phyloP scores from a whole-genome alignment of 164 flowering plant species.

The Amborella trichopoda region DNA sequence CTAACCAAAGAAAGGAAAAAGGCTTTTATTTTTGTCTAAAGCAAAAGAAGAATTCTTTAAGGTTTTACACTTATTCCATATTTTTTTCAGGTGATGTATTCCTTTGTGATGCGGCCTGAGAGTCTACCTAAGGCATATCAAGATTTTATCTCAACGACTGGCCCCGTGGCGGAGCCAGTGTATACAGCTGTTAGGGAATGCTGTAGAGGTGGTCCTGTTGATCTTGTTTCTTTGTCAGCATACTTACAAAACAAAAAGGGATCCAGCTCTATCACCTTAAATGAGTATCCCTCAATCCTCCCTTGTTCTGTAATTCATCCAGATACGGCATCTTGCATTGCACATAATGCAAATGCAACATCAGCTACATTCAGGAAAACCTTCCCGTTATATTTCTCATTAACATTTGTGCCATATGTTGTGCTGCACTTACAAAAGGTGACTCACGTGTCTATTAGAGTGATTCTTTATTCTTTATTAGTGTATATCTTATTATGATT shows the following conservation, averaged over 20 bases:
- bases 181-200: conserved; percentile 87
- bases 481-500: too few relatives aligned
- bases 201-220: conserved; percentile 74
- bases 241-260: conserved; percentile 43
- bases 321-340: conserved; percentile 58
- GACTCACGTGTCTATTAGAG: conserved; percentile 4
- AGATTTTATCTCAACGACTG: conserved; percentile 91
- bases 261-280: conserved; percentile 33
- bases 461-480: too few relatives aligned
- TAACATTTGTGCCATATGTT: conserved; percentile 94
- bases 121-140: conserved; percentile 92
- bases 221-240: conserved; percentile 54
- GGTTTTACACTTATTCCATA: too few relatives aligned
- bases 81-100: conserved; percentile 80
- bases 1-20: too few relatives aligned
- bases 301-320: conserved; percentile 97
- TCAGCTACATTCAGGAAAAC: conserved; percentile 89
- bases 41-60: too few relatives aligned
- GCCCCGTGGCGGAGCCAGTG: conserved; percentile 89
- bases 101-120: conserved; percentile 97
- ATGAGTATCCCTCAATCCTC: conserved; percentile 65
- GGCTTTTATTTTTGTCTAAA: too few relatives aligned
- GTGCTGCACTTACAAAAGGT: conserved; percentile 91
- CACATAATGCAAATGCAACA: conserved; percentile 66
- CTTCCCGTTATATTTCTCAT: conserved; percentile 94